These are phyloP conservation scores for Begonia fuchsioides DNA, from an alignment of 306 rosid species.

Conservation along the genomic window DNA sequence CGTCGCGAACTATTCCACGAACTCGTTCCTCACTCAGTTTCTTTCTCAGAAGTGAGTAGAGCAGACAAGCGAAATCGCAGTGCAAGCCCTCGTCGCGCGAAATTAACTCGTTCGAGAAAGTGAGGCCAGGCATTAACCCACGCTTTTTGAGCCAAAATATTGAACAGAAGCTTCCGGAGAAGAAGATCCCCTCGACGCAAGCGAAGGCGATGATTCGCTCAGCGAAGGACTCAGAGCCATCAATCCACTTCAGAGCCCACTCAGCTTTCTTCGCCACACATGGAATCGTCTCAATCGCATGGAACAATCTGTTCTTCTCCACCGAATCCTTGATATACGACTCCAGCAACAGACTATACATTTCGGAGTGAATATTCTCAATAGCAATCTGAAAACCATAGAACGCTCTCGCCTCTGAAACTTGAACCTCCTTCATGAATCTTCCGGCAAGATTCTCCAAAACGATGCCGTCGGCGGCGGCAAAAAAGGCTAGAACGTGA, in stretches of 20 bases:
- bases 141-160: constrained; percentile 88
- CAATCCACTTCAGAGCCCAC: constrained; percentile 57
- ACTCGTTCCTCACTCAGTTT: constrained; percentile 50
- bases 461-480: no score
- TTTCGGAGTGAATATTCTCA: no score
- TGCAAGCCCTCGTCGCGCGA: constrained; percentile 77
- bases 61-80: constrained; percentile 69
- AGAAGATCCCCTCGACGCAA: constrained; percentile 80
- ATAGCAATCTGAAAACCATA: no score
- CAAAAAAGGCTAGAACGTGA: constrained; percentile 47
- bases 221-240: constrained; percentile 29
- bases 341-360: no score
- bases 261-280: constrained; percentile 8
- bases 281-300: no score
- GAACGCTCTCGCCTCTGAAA: no score
- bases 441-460: no score
- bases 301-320: no score
- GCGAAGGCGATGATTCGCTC: constrained; percentile 62
- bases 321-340: no score
- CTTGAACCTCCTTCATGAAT: constrained; percentile 46
- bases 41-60: constrained; percentile 32
- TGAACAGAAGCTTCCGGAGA: constrained; percentile 76
- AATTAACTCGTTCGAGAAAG: constrained; percentile 76
- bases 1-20: constrained; percentile 31
- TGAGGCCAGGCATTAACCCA: constrained; percentile 67